Evolutionary conservation across 75 land plant species (phyloP).

Genomic region (Adiantum capillusveneris): DNA sequence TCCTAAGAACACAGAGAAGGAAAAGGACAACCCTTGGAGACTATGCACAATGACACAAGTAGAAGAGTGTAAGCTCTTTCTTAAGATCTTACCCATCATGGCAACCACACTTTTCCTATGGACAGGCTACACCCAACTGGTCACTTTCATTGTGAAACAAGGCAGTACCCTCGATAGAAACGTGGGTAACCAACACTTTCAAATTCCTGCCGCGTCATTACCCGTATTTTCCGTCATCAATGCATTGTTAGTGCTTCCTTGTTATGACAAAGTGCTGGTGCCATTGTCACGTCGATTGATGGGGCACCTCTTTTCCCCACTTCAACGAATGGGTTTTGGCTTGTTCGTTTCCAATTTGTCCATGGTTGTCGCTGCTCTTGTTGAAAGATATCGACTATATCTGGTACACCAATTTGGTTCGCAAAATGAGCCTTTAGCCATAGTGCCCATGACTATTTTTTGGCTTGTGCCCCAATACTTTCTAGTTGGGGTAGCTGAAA

Average conservation of each 20-base stretch:
- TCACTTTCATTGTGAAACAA: conserved; percentile 50
- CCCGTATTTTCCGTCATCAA: conserved; percentile 27
- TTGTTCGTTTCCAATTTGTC: conserved; percentile 46
- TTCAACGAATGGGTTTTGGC: conserved; percentile 79
- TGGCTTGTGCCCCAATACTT: conserved; percentile 88
- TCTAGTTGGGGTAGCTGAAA: conserved; percentile 67
- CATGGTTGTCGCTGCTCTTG: conserved; percentile 57
- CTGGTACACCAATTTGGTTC: conserved; percentile 31
- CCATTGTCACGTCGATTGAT: conserved; percentile 15
- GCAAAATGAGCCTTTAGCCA: conserved; percentile 6
- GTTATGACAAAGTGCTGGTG: conserved; percentile 25
- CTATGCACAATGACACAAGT: conserved; percentile 36
- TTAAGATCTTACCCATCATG: conserved; percentile 27
- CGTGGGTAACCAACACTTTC: conserved; percentile 24
- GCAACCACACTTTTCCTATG: conserved; percentile 12
- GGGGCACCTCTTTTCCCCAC: conserved; percentile 45
- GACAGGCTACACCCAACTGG: conserved; percentile 40
- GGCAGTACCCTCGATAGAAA: conserved; percentile 40
- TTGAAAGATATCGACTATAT: conserved; percentile 43
- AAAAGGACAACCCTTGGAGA: conserved; percentile 14
- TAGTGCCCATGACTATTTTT: conserved; percentile 57
- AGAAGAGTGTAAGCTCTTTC: conserved; percentile 25
- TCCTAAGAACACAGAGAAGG: not conserved
- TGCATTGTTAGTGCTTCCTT: conserved; percentile 12
- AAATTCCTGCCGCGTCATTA: conserved; percentile 58